Conservation (phyloP, 768 basidiomycete genomes). For the Cyclocybe cylindracea region DNA sequence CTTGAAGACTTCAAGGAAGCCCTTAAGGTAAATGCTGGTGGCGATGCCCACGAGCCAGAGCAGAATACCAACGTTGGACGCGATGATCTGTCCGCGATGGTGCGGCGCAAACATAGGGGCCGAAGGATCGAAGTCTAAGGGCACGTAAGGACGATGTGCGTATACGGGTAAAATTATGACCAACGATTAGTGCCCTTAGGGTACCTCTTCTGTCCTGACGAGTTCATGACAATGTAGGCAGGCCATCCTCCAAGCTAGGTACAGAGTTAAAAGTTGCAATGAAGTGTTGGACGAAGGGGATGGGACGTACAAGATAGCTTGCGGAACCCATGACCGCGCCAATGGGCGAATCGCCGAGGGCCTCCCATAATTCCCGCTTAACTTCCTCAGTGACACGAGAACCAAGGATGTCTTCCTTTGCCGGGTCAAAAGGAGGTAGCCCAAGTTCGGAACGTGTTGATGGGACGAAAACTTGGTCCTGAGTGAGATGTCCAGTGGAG, state of each 20-base stretch:
- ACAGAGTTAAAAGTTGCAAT: not conserved
- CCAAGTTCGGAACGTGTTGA: slow-evolving; percentile 76
- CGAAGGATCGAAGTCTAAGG: slow-evolving; percentile 70
- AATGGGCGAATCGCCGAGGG: slow-evolving; percentile 89
- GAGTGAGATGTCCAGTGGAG: slow-evolving; percentile 87
- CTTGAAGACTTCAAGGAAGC: slow-evolving; percentile 73
- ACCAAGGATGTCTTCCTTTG: slow-evolving; percentile 66
- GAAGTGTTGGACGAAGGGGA: not conserved
- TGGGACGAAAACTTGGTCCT: slow-evolving; percentile 96
- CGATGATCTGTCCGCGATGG: slow-evolving; percentile 72
- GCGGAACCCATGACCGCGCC: slow-evolving; percentile 55
- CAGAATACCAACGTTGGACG: slow-evolving; percentile 82
- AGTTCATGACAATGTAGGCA: slow-evolving; percentile 77
- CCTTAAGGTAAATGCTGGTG: slow-evolving; percentile 57
- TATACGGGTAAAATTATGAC: slow-evolving; percentile 23
- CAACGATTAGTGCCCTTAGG: slow-evolving; percentile 78
- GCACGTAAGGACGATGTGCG: not conserved
- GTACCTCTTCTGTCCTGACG: slow-evolving; percentile 84
- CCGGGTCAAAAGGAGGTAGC: slow-evolving; percentile 64
- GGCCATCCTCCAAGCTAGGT: slow-evolving; percentile 82
- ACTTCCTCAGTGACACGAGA: slow-evolving; percentile 66
- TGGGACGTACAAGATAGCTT: slow-evolving; percentile 58
- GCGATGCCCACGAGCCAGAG: slow-evolving; percentile 66
- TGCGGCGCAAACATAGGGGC: slow-evolving; percentile 84
- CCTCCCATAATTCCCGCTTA: slow-evolving; percentile 76